Base-by-base conservation (phyloP, 2,329 filamentous ascomycete species). In the Beauveria medogensis region DNA sequence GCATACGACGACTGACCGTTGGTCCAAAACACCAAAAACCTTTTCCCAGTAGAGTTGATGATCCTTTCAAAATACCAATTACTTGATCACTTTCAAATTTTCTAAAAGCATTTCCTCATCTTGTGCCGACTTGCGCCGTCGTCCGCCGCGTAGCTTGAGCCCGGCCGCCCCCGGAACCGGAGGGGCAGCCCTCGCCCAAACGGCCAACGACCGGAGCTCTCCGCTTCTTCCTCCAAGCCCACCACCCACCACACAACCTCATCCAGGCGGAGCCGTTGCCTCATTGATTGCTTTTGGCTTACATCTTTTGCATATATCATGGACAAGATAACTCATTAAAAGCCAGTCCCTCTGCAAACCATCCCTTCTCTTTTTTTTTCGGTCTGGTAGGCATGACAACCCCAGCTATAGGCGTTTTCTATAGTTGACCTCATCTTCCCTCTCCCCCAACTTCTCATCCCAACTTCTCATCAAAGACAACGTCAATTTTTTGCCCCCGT, bases 141-240 rank as follows among this genome's bases (percentile, higher is more conserved):
- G 47, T 59, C 47, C 47, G 56, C 30, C 56, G 44, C 24, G 30
- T 20, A 20, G 9, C 48, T 18, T 52, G 48, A 5, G 3, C 9
- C 47, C 56, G 56, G 56, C 56, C 56, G 47, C 37, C 47, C 34
- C 56, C 56, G 56, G 56, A 44, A 59, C 56, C 56, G 56, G 56
- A 59, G 56, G 18, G 46, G 9, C 3, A 18, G 43, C 14, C 14
- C 37, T 44, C 24, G 37, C 56, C 34, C 12, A 40, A n/a, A 10
- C 56, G 47, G 47, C 47, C 46, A 30, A 26, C 3, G 16, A 2
- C 37, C 56, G 56, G 56, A 44, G 37, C 34, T 59, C 56, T 59
- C 56, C 56, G 56, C 47, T 30, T 34, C 41, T 50, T 44, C n/a
- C 16, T 16, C 34, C 34, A 37, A n/a, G 18, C 12, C 14, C 30